phyloP scores from a whole-genome alignment of 768 basidiomycete species.

The Hygrocybe punicea region DNA sequence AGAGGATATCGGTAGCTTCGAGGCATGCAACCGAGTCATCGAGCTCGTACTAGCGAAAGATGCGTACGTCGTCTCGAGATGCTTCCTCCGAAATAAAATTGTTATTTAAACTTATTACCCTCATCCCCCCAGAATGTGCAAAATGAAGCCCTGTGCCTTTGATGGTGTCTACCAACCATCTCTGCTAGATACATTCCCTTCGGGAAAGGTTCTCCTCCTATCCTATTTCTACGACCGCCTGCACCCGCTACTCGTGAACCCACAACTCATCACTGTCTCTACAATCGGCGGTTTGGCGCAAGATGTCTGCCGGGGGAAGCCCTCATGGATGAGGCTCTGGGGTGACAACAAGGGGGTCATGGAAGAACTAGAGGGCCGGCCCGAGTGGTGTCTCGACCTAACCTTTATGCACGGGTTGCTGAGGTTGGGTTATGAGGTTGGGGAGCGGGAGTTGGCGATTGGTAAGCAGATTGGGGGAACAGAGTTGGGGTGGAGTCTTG shows the following conservation, averaged over 20 bases:
- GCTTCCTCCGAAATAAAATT: neutral
- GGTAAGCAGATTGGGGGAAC: slow-evolving; percentile 88
- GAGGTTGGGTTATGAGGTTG: slow-evolving; percentile 88
- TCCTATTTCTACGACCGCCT: slow-evolving; percentile 99
- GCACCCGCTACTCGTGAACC: slow-evolving; percentile 57
- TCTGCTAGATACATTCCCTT: slow-evolving; percentile 80
- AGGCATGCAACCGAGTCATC: slow-evolving; percentile 78
- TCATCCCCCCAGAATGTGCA: slow-evolving; percentile 89
- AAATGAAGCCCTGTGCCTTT: slow-evolving; percentile 93
- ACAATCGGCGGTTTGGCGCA: slow-evolving; percentile 62
- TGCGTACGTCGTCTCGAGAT: slow-evolving; percentile 52
- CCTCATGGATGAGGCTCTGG: slow-evolving; percentile 56
- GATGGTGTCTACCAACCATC: slow-evolving; percentile 97
- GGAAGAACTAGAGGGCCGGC: slow-evolving; percentile 72
- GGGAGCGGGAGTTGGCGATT: slow-evolving; percentile 61
- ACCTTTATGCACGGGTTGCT: slow-evolving; percentile 92
- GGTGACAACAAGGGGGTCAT: slow-evolving; percentile 33
- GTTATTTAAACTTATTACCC: too few species aligned
- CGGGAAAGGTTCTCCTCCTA: slow-evolving; percentile 82
- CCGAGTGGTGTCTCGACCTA: slow-evolving; percentile 94
- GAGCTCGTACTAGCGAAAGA: slow-evolving; percentile 94
- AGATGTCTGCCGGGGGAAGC: slow-evolving; percentile 68
- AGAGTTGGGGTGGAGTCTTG: slow-evolving; percentile 92
- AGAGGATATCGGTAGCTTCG: slow-evolving; percentile 75
- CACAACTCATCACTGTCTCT: slow-evolving; percentile 43